A percentile compares a stretch with the other conserved stretches of the same genome.
Evolutionary conservation across 108 stramenopile species (phyloP).

Genomic region (Thalassiosira profunda): DNA sequence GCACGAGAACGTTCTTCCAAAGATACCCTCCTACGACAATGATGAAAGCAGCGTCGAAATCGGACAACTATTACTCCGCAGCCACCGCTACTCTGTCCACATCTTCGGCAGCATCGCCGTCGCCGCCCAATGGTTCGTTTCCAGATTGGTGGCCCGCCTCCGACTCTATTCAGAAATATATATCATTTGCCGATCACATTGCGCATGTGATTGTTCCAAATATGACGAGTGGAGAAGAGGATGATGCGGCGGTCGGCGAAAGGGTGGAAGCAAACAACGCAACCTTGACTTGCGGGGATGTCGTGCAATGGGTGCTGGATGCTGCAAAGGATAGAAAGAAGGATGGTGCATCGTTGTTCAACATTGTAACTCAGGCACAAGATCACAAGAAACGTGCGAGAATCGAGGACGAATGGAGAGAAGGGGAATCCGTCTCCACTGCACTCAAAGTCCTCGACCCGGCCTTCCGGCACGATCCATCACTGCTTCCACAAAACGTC

Average conservation of each 20-base stretch:
- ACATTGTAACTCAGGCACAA: neutral
- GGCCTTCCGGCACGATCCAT: constrained; percentile 45
- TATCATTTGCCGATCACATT: constrained; percentile 32
- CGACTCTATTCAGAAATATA: constrained; percentile 11
- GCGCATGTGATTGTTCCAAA: constrained; percentile 43
- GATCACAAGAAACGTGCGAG: neutral
- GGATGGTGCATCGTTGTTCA: neutral
- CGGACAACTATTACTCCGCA: constrained; percentile 1
- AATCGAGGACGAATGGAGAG: constrained; percentile 26
- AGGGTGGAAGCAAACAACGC: neutral
- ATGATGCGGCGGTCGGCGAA: neutral
- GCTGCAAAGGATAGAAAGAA: constrained; percentile 2
- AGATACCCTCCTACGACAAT: too few species aligned
- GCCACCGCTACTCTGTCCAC: neutral
- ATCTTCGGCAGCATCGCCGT: neutral
- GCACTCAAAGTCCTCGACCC: constrained; percentile 26
- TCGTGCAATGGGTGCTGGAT: constrained; percentile 33
- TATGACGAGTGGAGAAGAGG: neutral
- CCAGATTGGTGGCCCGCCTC: constrained; percentile 37
- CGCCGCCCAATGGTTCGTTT: neutral
- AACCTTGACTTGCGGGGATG: constrained; percentile 15
- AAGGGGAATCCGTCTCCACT: constrained; percentile 24
- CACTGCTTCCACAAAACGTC: constrained; percentile 14
- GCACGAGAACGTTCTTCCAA: too few species aligned
- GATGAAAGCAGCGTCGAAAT: neutral